Evolutionary conservation across 2,329 filamentous ascomycete genomes (phyloP), one percentile per base, ranked within the genome.

Genomic region (Cladosporium oxysporum): DNA sequence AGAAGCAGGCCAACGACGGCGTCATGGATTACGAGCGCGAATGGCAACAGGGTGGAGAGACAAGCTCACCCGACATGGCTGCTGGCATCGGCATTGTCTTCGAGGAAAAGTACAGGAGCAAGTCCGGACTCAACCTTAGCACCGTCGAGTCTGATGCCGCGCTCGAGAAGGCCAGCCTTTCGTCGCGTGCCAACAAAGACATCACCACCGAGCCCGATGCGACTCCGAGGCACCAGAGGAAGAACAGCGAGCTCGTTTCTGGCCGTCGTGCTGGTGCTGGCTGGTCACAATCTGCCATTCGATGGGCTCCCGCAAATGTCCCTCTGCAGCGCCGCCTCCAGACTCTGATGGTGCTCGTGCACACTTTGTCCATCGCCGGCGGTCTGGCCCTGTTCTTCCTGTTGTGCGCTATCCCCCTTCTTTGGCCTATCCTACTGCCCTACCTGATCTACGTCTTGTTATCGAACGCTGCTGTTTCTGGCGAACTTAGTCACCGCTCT

Each of bases 401-500:
- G 75, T 87, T 93, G 37, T 96, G 93, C 79, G 90, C 92, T 65
- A 93, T 96, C 65, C 95, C 95, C 0, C 81, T 98, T n/a, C 87
- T 90, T 58, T 99, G 95, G 95, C 94, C 94, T 1, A 79, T 90
- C 33, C 78, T 90, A 23, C 74, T 90, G 8, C 87, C 92, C 0
- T 98, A 98, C 74, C 84, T 96, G 50, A 83, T 97, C 66, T 91
- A 96, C 75, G 87, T 94, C 69, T 85, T 95, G 28, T 88, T 93
- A 69, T 96, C 93, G 28, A 90, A 88, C 55, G 90, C 91, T 21
- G 87, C 89, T 18, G 90, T 88, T 2, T 90, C 92, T 59, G 94
- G 94, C 50, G 87, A 85, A 50, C 84, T 97, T 31, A 85, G 84
- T 3, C 88, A 89, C 73, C 90, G 95, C 65, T 93, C 88, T 47